These are phyloP conservation scores for Tetradesmus lagerheimii DNA, from an alignment of 139 green algal species.

Conservation along the genomic window DNA sequence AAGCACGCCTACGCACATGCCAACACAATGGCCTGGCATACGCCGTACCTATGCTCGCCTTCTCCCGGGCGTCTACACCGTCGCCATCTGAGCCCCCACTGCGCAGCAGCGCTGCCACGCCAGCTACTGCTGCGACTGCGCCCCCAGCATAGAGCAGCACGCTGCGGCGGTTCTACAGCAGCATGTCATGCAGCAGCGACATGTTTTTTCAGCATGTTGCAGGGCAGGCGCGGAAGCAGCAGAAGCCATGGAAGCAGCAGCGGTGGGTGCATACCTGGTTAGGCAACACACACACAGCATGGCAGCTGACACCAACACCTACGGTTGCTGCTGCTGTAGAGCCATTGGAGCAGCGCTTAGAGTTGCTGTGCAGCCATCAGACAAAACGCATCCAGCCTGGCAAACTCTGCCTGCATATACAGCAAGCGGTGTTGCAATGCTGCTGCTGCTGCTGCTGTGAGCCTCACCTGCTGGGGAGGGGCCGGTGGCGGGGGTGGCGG, in stretches of 20 bases:
- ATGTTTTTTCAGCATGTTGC: too few species aligned
- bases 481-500: slow-evolving; percentile 24
- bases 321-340: too few species aligned
- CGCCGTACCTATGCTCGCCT: not conserved
- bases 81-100: not conserved
- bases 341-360: too few species aligned
- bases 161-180: not conserved
- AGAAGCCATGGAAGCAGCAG: not conserved
- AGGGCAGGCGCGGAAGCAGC: too few species aligned
- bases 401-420: too few species aligned
- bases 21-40: not conserved
- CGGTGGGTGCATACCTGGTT: not conserved
- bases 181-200: not conserved
- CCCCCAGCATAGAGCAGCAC: slow-evolving; percentile 29
- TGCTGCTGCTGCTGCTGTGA: not conserved
- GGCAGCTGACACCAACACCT: too few species aligned
- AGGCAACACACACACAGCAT: too few species aligned
- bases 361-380: too few species aligned
- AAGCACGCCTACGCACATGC: not conserved
- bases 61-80: not conserved
- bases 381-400: too few species aligned
- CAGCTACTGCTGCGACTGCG: slow-evolving; percentile 11
- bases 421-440: slow-evolving; percentile 23
- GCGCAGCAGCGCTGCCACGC: slow-evolving; percentile 29
- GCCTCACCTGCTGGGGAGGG: slow-evolving; percentile 17